Evolutionary conservation across 192 early-diverging fungal genomes (phyloP).

Genomic region (Backusella sp.): DNA sequence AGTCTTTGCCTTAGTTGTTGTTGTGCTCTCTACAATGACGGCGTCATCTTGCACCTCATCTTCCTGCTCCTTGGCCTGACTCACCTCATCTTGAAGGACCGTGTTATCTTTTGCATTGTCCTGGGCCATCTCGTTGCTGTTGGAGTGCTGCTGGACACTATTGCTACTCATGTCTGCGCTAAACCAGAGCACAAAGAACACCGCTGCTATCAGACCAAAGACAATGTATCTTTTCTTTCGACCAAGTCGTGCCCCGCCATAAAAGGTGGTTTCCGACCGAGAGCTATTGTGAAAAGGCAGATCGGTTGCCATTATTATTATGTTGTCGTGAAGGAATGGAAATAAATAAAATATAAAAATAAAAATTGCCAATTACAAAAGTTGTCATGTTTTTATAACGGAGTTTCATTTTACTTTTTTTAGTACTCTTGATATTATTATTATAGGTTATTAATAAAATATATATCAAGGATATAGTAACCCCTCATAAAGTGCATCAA

Average conservation of each 20-base stretch:
- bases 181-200: conserved; percentile 9
- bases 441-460: no score
- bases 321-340: not conserved
- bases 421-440: not conserved
- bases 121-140: not conserved
- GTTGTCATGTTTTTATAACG: not conserved
- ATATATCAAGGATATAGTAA: no score
- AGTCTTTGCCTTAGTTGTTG: not conserved
- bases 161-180: not conserved
- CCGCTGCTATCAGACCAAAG: not conserved
- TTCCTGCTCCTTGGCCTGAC: not conserved
- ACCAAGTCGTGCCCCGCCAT: conserved; percentile 8
- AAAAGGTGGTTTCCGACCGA: not conserved
- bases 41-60: not conserved
- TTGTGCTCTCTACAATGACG: not conserved
- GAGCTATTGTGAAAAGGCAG: conserved; percentile 7
- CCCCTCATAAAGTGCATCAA: no score
- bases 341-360: not conserved
- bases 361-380: not conserved
- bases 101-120: not conserved
- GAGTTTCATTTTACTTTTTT: not conserved
- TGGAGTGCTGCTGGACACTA: not conserved
- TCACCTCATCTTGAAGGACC: not conserved
- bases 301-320: not conserved
- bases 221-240: conserved; percentile 2